Percentiles rank a stretch among this genome's conserved stretches.
These are phyloP conservation scores for Phragmites australis DNA, from an alignment of 176 grass and related monocot species.

Conservation along the genomic window DNA sequence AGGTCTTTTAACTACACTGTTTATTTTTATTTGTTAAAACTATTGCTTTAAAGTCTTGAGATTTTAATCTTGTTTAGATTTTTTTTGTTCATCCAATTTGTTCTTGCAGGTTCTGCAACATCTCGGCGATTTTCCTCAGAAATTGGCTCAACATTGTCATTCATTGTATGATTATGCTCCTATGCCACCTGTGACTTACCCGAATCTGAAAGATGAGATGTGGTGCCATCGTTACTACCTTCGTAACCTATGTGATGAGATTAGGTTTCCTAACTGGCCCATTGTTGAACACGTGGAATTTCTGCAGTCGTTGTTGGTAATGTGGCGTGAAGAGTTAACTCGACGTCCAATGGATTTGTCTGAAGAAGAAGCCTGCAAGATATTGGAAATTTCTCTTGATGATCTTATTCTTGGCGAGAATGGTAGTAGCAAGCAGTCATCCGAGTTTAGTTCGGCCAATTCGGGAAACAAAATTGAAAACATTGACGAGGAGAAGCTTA, in stretches of 20 bases:
- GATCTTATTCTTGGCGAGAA: constrained; percentile 83
- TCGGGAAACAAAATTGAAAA: constrained; percentile 64
- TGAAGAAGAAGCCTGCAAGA: constrained; percentile 95
- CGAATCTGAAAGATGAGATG: constrained; percentile 98
- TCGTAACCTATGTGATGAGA: constrained; percentile 94
- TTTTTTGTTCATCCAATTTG: constrained; percentile 32
- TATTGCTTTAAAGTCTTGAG: constrained; percentile 16
- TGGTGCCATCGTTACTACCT: constrained; percentile 99
- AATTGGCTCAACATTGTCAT: constrained; percentile 93
- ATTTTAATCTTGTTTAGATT: constrained; percentile 32
- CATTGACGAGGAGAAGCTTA: constrained; percentile 99
- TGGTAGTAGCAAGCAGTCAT: constrained; percentile 45
- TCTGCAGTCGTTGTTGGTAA: constrained; percentile 86
- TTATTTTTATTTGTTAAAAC: constrained; percentile 31
- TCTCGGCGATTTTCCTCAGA: constrained; percentile 96
- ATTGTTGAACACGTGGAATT: constrained; percentile 99
- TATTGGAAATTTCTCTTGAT: constrained; percentile 94
- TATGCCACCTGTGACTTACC: constrained; percentile 98
- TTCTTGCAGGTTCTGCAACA: constrained; percentile 88
- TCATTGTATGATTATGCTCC: constrained; percentile 99
- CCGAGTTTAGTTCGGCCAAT: constrained; percentile 39
- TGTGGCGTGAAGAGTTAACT: constrained; percentile 99
- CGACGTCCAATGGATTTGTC: constrained; percentile 97
- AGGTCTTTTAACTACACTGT: constrained; percentile 49
- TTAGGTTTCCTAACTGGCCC: constrained; percentile 97